Evolutionary conservation across 192 early-diverging fungal species (phyloP), one percentile per base, ranked within the genome.

Genomic region (Ambispora gerdemannii): DNA sequence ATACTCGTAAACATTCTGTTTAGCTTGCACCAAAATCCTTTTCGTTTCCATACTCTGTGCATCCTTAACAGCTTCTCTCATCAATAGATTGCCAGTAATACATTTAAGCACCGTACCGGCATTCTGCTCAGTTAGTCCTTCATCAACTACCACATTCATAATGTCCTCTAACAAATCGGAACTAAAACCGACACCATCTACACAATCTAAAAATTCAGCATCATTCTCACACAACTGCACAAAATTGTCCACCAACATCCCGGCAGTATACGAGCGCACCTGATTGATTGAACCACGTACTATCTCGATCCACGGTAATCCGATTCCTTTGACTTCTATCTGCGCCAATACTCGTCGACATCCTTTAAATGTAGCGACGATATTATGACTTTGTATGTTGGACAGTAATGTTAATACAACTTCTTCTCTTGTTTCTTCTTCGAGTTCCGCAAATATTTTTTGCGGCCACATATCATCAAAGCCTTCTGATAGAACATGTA

Each of bases 391-490:
- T 60, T 70, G 68, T 20, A 70, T 70, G 10, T 8, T 70, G 3
- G 52, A n/a, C 30, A 70, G 30, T n/a, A 70, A 43, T 49, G 22
- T 60, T 20, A 70, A 28, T 19, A 70, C 28, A 33, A 70, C n/a
- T 28, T 70, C 68, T 10, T 70, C 68, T 34, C 68, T 59, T 31
- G 33, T 50, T 31, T 60, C 38, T 27, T 60, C 68, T 32, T 70
- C 68, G 31, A 70, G 43, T 15, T 70, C 52, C 20, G 68, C 68
- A 34, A 70, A 70, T 19, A n/a, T 38, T 25, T 60, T 70, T 35
- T 70, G 55, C 27, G 68, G 53, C 68, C 68, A 70, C 68, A 70
- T 70, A 7, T 8, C 50, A 60, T 70, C 68, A 33, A 70, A 70
- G 32, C 68, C 68, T 7, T 32, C 22, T 25, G 68, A 30, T 22